Evolutionary conservation across 306 rosid genomes (phyloP), one percentile per base, ranked within the genome.

Genomic region (Hippophae tibetana): DNA sequence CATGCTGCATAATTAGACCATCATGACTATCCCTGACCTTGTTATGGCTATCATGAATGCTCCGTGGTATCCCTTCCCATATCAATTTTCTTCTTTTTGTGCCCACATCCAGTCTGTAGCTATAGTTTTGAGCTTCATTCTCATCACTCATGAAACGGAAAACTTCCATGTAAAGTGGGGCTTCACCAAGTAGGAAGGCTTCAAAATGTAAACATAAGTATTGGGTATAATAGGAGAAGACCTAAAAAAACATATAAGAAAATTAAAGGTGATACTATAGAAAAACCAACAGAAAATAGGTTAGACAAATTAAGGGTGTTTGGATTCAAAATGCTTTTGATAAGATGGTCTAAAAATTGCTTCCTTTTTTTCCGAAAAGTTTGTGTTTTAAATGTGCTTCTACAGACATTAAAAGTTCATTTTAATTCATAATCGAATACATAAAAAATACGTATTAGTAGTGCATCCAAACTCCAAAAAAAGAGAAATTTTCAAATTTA

Each of bases 151-250:
- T 72, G 76, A 72, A 72, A 48, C 67, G 71, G 13, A 65, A 62
- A 61, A 72, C 59, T 59, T 66, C 67, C 42, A 72, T 68, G 75
- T 68, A 72, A 9, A 72, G 78, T 0, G 78, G 81, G 44, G 81
- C 69, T 47, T 54, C 61, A 10, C 75, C 81, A 2, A 77, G 78
- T 38, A 50, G 75, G 66, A 77, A 77, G 57, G 72, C 81, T 56
- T 77, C 78, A 18, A 77, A 72, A 47, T 77, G 78, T 69, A 77
- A 69, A 47, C 75, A 77, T 53, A 72, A 72, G 71, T 72, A 65
- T 8, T 65, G 71, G 27, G 67, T 58, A 38, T 52, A 60, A 60
- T 58, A 65, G 52, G 27, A 58, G 8, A 65, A 72, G 3, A 72
- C 71, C 76, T 65, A 58, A 53, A 38, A 38, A 45, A 44, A 23